Base-by-base conservation (phyloP, 2,329 filamentous ascomycete genomes). In the Pseudovirgaria hyperparasitica region DNA sequence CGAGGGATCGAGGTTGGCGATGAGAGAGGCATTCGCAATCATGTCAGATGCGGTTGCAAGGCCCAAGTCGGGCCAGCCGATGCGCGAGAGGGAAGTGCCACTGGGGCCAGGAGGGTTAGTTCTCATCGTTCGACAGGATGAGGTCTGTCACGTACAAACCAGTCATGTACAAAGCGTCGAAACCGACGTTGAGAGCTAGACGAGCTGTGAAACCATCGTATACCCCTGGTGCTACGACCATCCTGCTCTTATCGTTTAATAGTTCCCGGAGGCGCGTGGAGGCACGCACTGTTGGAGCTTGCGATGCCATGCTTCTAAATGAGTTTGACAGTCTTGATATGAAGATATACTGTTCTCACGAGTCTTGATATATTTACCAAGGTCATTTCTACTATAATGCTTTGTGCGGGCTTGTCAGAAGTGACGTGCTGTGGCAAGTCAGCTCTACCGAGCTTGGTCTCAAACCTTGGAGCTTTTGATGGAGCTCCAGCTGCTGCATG, bases 131-230 rank as follows among this genome's bases (percentile, higher is more conserved):
- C 23, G 6, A n/a, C 28, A 15, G 25, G 27, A 9, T 18, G 6
- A 22, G 8, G 16, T 13, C 5, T n/a, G n/a, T n/a, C n/a, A n/a
- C n/a, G 8, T 12, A 4, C 18, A 16, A 8, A 32, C 57, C 23
- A 52, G 75, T 72, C 74, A 80, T 79, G 54, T 80, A 80, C 20
- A 79, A 46, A 30, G 61, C 65, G 24, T 76, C 65, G 32, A 76
- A 77, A 5, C 72, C 73, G n/a, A 69, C 58, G 22, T 62, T 55
- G 13, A 76, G 57, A 2, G 73, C 72, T 30, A 80, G 65, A 1
- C 74, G 60, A 1, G 75, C 72, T 2, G 70, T 72, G 29, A 77
- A 63, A 9, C 75, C 75, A 57, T 81, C 75, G 42, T 77, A 77
- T 3, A 80, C 73, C 17, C 75, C 74, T 0, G 73, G 74, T 27